Evolutionary conservation across 495 filamentous ascomycete species (phyloP).

Genomic region (Podospora bellae-mahoneyi): DNA sequence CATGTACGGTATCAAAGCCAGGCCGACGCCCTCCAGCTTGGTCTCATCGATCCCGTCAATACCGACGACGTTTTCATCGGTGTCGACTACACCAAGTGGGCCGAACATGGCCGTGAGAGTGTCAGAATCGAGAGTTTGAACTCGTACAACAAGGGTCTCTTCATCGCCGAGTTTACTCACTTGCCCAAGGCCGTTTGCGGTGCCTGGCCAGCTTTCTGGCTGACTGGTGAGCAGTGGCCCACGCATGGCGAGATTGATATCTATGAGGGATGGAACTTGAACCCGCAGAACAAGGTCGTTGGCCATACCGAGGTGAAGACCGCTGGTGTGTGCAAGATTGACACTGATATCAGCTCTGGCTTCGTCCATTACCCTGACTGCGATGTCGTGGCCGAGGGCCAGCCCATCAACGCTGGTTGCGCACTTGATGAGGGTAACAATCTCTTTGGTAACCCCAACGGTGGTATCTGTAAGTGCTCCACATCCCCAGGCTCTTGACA

Average conservation of each 20-base stretch:
- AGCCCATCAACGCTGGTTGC: conserved; percentile 38
- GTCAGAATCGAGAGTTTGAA: conserved; percentile 66
- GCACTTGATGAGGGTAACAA: conserved; percentile 47
- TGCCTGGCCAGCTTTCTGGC: conserved; percentile 62
- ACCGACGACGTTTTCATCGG: conserved; percentile 46
- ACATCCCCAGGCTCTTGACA: neutral
- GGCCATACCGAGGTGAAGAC: conserved; percentile 64
- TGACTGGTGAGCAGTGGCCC: conserved; percentile 73
- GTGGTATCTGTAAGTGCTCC: conserved; percentile 53
- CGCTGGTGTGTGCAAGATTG: conserved; percentile 57
- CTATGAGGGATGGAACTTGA: conserved; percentile 75
- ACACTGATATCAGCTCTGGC: conserved; percentile 45
- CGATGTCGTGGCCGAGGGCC: conserved; percentile 39
- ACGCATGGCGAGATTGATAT: conserved; percentile 81
- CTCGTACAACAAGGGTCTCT: conserved; percentile 62
- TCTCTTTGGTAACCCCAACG: conserved; percentile 55
- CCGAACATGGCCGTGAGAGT: conserved; percentile 54
- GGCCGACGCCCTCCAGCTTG: conserved; percentile 46
- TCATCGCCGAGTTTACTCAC: conserved; percentile 68
- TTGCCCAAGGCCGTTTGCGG: conserved; percentile 67
- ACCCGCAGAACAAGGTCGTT: conserved; percentile 62
- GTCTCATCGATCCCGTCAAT: conserved; percentile 51
- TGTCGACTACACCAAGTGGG: conserved; percentile 37
- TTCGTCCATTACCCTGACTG: conserved; percentile 53
- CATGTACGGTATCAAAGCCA: conserved; percentile 61